Evolutionary conservation across 164 flowering plant species (phyloP), one percentile per base, ranked within the genome.

Genomic region (Malania oleifera): DNA sequence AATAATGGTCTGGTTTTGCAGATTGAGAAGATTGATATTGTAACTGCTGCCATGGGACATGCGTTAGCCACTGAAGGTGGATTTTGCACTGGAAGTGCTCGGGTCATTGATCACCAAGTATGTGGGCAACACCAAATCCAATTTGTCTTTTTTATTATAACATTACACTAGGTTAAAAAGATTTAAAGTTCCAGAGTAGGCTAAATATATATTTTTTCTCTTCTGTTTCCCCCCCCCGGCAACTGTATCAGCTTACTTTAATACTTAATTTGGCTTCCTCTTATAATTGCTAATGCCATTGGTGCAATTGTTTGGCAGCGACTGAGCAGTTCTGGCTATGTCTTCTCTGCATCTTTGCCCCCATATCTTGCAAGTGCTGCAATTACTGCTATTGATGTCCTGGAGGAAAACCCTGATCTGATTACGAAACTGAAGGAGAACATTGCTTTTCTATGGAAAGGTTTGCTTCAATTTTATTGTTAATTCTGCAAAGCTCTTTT

Each of bases 321-420:
- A 34, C 74, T 95, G 60, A 91, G 93, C 73, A 87, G 97, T 73
- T 80, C 96, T 34, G 99, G 97, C 15, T 91, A 95, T 64, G 96
- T 91, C n/a, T 95, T 91, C 68, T 95, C 99, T 75, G 99, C 99
- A 58, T 91, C 99, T 49, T 80, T 91, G 77, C 97, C 99, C 53
- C 99, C 99, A 29, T 95, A 85, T 67, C 90, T 91, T 37, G 96
- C 96, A 11, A 83, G 79, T 81, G 96, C 87, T 59, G 87, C 89
- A 50, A 83, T 86, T 43, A 81, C 86, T 28, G 85, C 92, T 50
- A 73, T 85, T 64, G 83, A 83, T 67, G 60, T 85, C 46, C 55
- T 81, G 34, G 88, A 83, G 60, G 80, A 81, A 62, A 80, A 78
- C 59, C 89, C 86, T 50, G 52, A 61, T n/a, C 62, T 85, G 41